A percentile compares a stretch with the other conserved stretches of the same genome.
These are phyloP conservation scores for Chytriomyces hyalinus DNA, from an alignment of 192 early-diverging fungal genomes.

Conservation along the genomic window DNA sequence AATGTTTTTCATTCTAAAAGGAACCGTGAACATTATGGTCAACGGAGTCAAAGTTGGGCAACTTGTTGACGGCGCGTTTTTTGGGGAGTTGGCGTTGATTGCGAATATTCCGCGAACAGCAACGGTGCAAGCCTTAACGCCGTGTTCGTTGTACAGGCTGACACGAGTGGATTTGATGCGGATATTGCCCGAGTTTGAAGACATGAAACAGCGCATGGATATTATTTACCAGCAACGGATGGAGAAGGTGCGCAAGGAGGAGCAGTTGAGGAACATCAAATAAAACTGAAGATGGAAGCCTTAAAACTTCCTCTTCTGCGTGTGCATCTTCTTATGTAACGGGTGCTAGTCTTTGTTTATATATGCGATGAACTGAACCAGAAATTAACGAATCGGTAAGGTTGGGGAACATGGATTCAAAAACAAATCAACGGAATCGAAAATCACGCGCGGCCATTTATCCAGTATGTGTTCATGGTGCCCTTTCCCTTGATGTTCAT, in stretches of 20 bases:
- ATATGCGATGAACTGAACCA: too few species aligned
- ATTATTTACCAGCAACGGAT: constrained; percentile 18
- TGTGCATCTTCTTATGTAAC: too few species aligned
- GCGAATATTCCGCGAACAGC: constrained; percentile 37
- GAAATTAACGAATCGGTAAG: too few species aligned
- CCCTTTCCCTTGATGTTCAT: constrained; percentile 17
- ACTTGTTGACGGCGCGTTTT: constrained; percentile 39
- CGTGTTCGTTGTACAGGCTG: constrained; percentile 13
- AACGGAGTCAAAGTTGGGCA: constrained; percentile 28
- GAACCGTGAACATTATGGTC: constrained; percentile 44
- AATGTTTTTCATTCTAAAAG: constrained; percentile 56
- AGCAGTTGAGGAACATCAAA: constrained; percentile 17
- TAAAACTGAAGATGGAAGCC: too few species aligned
- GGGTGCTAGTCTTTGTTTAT: too few species aligned
- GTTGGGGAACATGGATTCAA: neutral
- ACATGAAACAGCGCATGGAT: constrained; percentile 35
- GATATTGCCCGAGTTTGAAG: constrained; percentile 33
- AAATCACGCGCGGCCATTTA: neutral
- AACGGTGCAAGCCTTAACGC: constrained; percentile 27
- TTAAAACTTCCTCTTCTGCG: too few species aligned
- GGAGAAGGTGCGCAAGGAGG: constrained; percentile 41
- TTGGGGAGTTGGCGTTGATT: constrained; percentile 34
- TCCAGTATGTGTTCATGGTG: constrained; percentile 13
- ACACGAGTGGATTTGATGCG: constrained; percentile 16
- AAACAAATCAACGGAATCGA: neutral